These are phyloP conservation scores for Domatiomyces catenatus DNA, from an alignment of 2,329 filamentous ascomycete genomes.

Conservation along the genomic window DNA sequence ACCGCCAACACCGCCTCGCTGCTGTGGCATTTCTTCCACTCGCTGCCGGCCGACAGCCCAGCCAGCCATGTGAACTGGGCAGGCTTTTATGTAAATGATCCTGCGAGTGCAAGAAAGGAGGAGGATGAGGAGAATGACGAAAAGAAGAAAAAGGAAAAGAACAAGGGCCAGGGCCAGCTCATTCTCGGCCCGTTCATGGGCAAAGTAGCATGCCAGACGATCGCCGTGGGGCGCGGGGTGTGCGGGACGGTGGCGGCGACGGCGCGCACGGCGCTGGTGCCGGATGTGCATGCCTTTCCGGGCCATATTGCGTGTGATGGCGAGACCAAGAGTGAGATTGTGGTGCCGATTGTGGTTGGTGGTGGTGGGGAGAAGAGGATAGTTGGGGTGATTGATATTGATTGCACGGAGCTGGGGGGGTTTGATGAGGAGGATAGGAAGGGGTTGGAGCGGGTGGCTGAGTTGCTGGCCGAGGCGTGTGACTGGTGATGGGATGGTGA, in stretches of 20 bases:
- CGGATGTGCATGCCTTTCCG: conserved; percentile 29
- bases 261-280: conserved; percentile 27
- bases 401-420: conserved; percentile 28
- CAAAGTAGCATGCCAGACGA: conserved; percentile 34
- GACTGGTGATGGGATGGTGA: conserved; percentile 21
- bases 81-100: conserved; percentile 31
- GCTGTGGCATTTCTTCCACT: conserved; percentile 33
- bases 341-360: conserved; percentile 29
- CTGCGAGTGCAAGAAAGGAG: too few species aligned
- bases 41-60: conserved; percentile 24
- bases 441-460: conserved; percentile 28
- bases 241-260: conserved; percentile 31
- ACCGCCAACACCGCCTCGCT: conserved; percentile 33
- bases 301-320: conserved; percentile 37
- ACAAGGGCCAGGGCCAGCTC: conserved; percentile 13
- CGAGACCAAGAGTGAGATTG: conserved; percentile 35
- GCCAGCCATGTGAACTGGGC: conserved; percentile 34
- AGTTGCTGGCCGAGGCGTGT: conserved; percentile 26
- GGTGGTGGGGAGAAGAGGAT: conserved; percentile 27
- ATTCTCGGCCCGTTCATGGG: conserved; percentile 35
- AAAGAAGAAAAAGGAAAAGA: too few species aligned
- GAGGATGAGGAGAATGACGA: background rate
- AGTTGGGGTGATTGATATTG: conserved; percentile 34
- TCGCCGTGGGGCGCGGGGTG: conserved; percentile 31
- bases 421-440: conserved; percentile 32